phyloP scores from a whole-genome alignment of 2,329 filamentous ascomycete genomes.

The Thielaviopsis populi region DNA sequence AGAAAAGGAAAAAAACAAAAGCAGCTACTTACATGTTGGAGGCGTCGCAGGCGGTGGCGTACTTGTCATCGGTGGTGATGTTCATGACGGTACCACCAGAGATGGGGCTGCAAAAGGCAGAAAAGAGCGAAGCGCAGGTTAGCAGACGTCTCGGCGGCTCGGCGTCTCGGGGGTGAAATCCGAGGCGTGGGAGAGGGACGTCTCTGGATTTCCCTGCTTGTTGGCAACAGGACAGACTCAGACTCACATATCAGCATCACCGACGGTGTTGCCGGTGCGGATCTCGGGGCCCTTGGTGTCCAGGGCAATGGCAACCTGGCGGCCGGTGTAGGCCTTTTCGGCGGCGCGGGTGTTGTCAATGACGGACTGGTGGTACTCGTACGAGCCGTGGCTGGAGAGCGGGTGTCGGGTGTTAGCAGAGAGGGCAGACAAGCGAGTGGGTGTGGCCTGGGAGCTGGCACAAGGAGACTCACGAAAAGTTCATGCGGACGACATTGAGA shows the following conservation, averaged over 20 bases:
- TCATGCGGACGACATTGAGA: conserved; percentile 98
- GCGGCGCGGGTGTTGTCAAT: conserved; percentile 90
- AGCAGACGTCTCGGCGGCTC: neutral
- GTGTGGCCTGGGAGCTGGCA: too few relatives aligned
- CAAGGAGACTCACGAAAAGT: conserved; percentile 43
- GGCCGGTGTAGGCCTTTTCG: conserved; percentile 60
- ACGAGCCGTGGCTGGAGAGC: conserved; percentile 38
- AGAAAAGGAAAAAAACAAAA: neutral
- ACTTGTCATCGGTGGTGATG: conserved; percentile 92
- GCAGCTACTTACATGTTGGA: conserved; percentile 67
- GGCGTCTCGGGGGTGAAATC: neutral
- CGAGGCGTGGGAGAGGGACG: neutral
- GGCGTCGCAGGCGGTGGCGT: conserved; percentile 67
- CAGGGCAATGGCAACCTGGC: conserved; percentile 89
- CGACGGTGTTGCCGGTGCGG: conserved; percentile 53
- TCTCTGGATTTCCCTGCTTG: neutral
- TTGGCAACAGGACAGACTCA: too few relatives aligned
- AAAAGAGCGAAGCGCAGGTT: too few relatives aligned
- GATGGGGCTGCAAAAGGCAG: conserved; percentile 44
- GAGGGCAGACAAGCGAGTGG: too few relatives aligned
- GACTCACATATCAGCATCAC: conserved; percentile 58
- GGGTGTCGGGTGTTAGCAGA: neutral
- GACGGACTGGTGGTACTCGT: conserved; percentile 96
- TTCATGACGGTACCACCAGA: conserved; percentile 71
- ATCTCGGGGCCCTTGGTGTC: conserved; percentile 53